Base-by-base conservation (phyloP, 257 asterid species). In the Anisodus tanguticus region DNA sequence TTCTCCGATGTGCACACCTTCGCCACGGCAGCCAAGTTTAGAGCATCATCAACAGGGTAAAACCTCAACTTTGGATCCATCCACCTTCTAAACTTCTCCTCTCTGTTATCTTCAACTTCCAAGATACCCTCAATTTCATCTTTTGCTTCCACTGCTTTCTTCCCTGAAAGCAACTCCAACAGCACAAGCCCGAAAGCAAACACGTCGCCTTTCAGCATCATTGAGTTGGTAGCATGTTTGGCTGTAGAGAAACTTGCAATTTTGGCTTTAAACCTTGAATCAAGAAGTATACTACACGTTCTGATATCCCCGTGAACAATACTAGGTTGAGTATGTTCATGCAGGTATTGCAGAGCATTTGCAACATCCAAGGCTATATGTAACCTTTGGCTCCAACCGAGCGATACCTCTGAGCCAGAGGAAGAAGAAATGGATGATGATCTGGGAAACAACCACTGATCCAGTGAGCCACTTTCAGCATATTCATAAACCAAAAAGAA, bases 321-420 rank as follows among this genome's bases (percentile, higher is more conserved):
- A 47, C 92, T 93, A 4, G 98, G 97, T 83, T 92, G 91, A 79
- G 91, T 86, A 68, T 90, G 97, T 85, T 95, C 95, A 37, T 93
- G 98, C 92, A 93, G n/a, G 91, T 93, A 92, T 45, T 93, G 97
- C 15, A 95, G 90, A 58, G 97, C 97, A 5, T 95, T 93, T 9
- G 98, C 97, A 4, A 92, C 91, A 54, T 95, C 97, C n/a, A 90
- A 86, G 54, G 98, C 93, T 47, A 93, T 82, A 15, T 84, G 81
- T 62, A 95, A 77, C 87, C 97, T 89, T 47, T 90, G 95, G 67
- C 67, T 90, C 98, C 97, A 95, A 22, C 84, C 84, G 1, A 92
- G 91, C 16, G 80, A 49, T 64, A 62, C 84, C 3, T 16, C 83
- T 17, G 82, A 54, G 69, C 83, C 60, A 49, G 90, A 87, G 70